Conservation (phyloP, 495 filamentous ascomycete genomes). For the Penicillium ochrochloron region DNA sequence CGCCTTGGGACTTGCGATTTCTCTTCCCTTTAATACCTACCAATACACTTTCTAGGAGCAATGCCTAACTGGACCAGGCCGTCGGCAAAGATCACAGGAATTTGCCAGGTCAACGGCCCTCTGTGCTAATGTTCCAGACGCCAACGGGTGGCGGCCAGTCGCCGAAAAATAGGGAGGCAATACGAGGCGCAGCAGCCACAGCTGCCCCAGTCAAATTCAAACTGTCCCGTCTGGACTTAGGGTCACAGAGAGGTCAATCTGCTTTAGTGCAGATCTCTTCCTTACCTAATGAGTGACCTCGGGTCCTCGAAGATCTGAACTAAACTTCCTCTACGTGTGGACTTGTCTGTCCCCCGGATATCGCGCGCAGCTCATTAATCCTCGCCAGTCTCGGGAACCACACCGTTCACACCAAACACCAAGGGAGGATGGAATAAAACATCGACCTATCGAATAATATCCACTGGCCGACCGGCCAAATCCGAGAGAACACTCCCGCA, state of each 20-base stretch:
- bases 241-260: conserved; percentile 7
- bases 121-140: background rate
- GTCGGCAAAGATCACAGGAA: background rate
- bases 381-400: background rate
- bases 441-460: background rate
- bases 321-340: background rate
- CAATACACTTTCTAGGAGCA: background rate
- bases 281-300: conserved; percentile 11
- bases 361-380: background rate
- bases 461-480: background rate
- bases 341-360: background rate
- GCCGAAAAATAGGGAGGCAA: conserved; percentile 15
- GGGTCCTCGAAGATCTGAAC: background rate
- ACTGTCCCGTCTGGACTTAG: conserved; percentile 1
- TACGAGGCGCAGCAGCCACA: conserved; percentile 30
- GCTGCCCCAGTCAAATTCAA: conserved; percentile 6
- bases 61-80: background rate
- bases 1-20: background rate
- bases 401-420: background rate
- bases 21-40: background rate
- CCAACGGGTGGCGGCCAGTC: conserved; percentile 2
- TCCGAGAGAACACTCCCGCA: background rate
- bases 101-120: background rate
- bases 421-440: conserved; percentile 17
- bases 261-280: conserved; percentile 22